Conservation (phyloP, 495 filamentous ascomycete genomes). For the Penicillium herquei region DNA sequence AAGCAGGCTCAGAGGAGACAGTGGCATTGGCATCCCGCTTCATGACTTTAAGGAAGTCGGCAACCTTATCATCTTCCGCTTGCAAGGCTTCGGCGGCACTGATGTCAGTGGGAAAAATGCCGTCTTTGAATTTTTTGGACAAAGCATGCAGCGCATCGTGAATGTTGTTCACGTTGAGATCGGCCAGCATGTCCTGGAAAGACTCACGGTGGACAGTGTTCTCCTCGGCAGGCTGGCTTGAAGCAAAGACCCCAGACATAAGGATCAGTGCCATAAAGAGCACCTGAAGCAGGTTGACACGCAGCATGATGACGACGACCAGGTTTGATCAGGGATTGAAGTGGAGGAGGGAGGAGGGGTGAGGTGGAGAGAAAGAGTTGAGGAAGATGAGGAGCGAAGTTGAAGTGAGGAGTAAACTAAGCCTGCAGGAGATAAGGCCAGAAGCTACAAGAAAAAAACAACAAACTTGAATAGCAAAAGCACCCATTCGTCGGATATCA, state of each 20-base stretch:
- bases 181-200: constrained; percentile 40
- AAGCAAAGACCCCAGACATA: constrained; percentile 19
- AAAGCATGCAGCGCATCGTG: constrained; percentile 51
- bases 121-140: constrained; percentile 50
- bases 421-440: constrained; percentile 4
- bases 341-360: constrained; percentile 12
- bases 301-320: constrained; percentile 17
- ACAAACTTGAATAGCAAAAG: background rate
- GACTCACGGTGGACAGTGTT: constrained; percentile 24
- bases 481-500: background rate
- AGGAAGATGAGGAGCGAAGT: constrained; percentile 13
- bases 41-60: constrained; percentile 40
- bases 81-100: constrained; percentile 48
- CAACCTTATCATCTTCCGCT: constrained; percentile 44
- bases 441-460: background rate
- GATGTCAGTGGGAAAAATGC: constrained; percentile 48
- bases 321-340: background rate
- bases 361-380: constrained; percentile 22
- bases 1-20: constrained; percentile 13
- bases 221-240: constrained; percentile 16
- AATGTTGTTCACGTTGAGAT: constrained; percentile 38
- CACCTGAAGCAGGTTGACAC: constrained; percentile 23
- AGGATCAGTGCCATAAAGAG: constrained; percentile 19
- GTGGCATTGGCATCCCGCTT: constrained; percentile 42
- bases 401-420: background rate